Evolutionary conservation across 305 asterid species (phyloP), one percentile per base, ranked within the genome.

Genomic region (Lippia alba): DNA sequence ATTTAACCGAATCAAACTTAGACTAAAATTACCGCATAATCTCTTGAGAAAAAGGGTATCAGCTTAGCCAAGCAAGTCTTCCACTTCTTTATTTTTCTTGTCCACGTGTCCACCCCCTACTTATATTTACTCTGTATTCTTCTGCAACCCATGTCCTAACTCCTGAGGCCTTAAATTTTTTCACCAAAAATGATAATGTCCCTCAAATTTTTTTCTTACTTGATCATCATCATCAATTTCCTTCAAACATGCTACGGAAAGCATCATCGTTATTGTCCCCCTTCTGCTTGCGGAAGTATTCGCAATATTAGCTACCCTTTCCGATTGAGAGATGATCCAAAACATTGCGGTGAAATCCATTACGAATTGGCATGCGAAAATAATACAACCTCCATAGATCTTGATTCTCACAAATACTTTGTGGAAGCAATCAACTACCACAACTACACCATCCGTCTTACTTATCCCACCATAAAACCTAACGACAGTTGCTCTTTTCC

Each of bases 221-320:
- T 24, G 30, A 10, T 44, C 11, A 11, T 30, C 65, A 8, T 14
- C 30, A 24, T 24, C 30, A 24, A 24, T 62, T 56, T 45, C 32
- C 18, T 56, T 15, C 54, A 49, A 12, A 32, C 55, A 65, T 48
- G 56, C 33, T 10, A 0, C 3, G 49, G 14, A 12, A 64, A 41
- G 0, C 12, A 44, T 44, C 24, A 8, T 24, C 49, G 11, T 1
- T 20, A 9, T 5, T 74, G 79, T 12, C 14, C 10, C 12, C 65
- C 90, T 69, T 59, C 89, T 36, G 71, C 82, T n/a, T 81, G 85
- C 12, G 87, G 82, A 57, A 30, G 67, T 24, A 64, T 78, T 36
- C 72, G 4, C 14, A 81, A 77, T 55, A 76, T 84, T 34, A 84
- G 75, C 73, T 39, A 63, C 67, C 84, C 88, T 46, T 84, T 81